These are phyloP conservation scores for peach (Prunus persica) DNA, from an alignment of 306 rosid genomes.

Conservation along the genomic window Prunus_persica_NCBIv2 NC_034015.1:13910001-13910500, in stretches of 20 bases:
- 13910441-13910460: no score
- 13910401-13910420: constrained; percentile 21
- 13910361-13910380: constrained; percentile 27
- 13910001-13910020: background rate
- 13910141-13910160: constrained; percentile 1
- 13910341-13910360: constrained; percentile 7
- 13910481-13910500: background rate
- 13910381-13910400: constrained; percentile 23
- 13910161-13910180: constrained; percentile 36
- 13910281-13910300: background rate
- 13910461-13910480: no score
- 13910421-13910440: constrained; percentile 38
- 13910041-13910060: background rate
- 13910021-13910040: background rate
- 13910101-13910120: background rate
- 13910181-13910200: background rate
- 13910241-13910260: background rate
- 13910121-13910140: constrained; percentile 23
- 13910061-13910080: background rate
- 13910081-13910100: background rate
- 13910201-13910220: background rate
- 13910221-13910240: background rate
- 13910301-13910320: constrained; percentile 14
- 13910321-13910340: constrained; percentile 9
- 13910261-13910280: background rate